Percentiles rank a stretch among this genome's conserved stretches.
Conservation (phyloP, 2,329 filamentous ascomycete species). For the Talaromyces sp. region DNA sequence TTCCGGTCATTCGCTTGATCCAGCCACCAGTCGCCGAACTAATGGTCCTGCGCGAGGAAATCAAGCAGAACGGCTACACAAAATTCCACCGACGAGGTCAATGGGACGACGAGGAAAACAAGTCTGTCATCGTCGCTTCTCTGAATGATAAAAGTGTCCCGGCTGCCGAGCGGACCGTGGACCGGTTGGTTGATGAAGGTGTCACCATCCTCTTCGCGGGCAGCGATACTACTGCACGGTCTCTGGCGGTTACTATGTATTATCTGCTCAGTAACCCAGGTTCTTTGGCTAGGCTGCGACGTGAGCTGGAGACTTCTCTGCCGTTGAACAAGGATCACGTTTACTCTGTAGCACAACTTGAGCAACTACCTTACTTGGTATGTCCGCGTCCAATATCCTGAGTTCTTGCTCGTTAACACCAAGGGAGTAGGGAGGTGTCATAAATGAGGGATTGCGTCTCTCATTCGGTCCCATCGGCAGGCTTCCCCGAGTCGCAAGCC, state of each 20-base stretch:
- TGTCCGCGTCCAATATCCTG: no score
- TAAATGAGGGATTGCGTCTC: neutral
- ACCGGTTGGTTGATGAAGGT: slow-evolving; percentile 5
- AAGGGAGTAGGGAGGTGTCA: neutral
- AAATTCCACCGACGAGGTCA: neutral
- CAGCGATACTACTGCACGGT: slow-evolving; percentile 4
- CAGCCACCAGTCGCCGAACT: slow-evolving; percentile 1
- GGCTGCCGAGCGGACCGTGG: neutral
- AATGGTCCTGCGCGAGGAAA: neutral
- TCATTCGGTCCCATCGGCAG: slow-evolving; percentile 5
- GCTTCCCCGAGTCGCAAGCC: neutral
- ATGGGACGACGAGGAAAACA: neutral
- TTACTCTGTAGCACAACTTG: neutral
- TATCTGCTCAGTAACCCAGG: neutral
- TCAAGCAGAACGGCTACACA: neutral
- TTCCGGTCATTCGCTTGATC: neutral
- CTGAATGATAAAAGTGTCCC: slow-evolving; percentile 6
- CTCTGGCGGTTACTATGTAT: neutral
- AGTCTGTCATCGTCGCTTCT: slow-evolving; percentile 1
- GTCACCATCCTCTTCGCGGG: neutral
- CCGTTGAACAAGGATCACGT: neutral
- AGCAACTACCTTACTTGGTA: slow-evolving; percentile 9
- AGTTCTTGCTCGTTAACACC: neutral
- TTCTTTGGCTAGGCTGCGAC: neutral
- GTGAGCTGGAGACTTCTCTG: neutral